These are phyloP conservation scores for Butyriboletus loyo DNA, from an alignment of 768 basidiomycete species.

Conservation along the genomic window DNA sequence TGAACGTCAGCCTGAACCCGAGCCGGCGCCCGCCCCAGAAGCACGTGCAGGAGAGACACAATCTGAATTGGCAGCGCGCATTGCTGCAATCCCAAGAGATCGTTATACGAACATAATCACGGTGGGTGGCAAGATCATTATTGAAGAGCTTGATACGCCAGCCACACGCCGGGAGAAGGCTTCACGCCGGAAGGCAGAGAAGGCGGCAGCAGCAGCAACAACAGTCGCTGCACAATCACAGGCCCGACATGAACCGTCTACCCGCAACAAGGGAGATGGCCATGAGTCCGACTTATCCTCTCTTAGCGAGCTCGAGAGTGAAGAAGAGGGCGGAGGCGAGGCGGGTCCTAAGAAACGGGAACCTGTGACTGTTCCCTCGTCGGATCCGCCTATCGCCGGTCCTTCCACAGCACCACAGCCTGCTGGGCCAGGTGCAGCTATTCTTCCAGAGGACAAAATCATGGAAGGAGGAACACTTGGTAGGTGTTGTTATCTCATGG, in stretches of 20 bases:
- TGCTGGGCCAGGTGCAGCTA: conserved; percentile 31
- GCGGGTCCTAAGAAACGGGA: conserved; percentile 6
- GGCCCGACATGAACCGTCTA: not conserved
- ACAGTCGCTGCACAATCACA: conserved; percentile 16
- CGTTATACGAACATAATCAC: conserved; percentile 29
- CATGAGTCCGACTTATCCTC: conserved; percentile 45
- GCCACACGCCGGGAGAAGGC: conserved; percentile 60
- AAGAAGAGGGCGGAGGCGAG: conserved; percentile 18
- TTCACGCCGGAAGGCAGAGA: conserved; percentile 42
- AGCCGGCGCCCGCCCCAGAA: not conserved
- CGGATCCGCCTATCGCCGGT: conserved; percentile 6
- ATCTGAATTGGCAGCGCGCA: conserved; percentile 25
- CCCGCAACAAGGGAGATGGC: conserved; percentile 10
- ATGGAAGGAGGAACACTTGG: conserved; percentile 64
- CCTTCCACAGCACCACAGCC: conserved; percentile 7
- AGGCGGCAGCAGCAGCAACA: conserved; percentile 28
- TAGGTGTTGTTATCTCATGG: conserved; percentile 30
- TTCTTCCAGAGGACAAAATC: conserved; percentile 34
- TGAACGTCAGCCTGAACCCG: not conserved
- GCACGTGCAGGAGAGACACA: conserved; percentile 8
- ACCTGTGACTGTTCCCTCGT: not conserved
- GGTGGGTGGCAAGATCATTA: conserved; percentile 52
- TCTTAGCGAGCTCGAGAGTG: conserved; percentile 43
- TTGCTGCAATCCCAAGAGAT: conserved; percentile 27
- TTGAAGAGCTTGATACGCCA: conserved; percentile 74